These are phyloP conservation scores for Geranomyces michiganensis DNA, from an alignment of 192 early-diverging fungal species.

Conservation along the genomic window DNA sequence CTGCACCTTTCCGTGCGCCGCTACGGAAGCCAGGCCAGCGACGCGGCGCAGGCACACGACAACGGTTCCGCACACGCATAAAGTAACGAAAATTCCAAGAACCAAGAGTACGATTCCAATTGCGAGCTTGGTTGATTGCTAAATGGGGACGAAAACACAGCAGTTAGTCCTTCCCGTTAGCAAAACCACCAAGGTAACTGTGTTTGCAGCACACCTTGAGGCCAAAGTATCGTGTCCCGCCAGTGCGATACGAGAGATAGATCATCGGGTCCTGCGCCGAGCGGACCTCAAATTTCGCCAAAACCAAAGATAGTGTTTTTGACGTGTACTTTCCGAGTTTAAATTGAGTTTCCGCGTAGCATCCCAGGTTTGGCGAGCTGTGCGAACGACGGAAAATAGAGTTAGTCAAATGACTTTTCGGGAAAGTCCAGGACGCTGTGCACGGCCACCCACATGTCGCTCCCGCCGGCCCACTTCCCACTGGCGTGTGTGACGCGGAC, in stretches of 20 bases:
- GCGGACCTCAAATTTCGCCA: constrained; percentile 1
- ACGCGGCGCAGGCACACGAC: neutral
- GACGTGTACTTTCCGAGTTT: neutral
- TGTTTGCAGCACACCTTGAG: too few species aligned
- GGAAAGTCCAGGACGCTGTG: too few species aligned
- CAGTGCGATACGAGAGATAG: neutral
- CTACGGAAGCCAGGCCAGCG: neutral
- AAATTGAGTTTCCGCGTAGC: neutral
- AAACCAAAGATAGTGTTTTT: neutral
- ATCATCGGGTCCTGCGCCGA: neutral
- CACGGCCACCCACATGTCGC: neutral
- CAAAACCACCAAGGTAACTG: too few species aligned
- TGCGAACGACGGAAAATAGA: too few species aligned
- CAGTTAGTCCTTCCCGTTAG: too few species aligned
- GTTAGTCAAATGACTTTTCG: too few species aligned
- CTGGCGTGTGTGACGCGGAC: neutral
- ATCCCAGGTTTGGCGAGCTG: neutral
- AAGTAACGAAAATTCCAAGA: neutral
- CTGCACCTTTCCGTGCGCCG: too few species aligned
- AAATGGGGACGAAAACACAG: too few species aligned
- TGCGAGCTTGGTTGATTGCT: neutral
- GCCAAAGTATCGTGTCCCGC: neutral
- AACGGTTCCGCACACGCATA: neutral
- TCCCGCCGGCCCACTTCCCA: neutral
- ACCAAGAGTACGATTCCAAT: neutral